These are phyloP conservation scores for Royoungia palumana DNA, from an alignment of 768 basidiomycete species.

Conservation along the genomic window DNA sequence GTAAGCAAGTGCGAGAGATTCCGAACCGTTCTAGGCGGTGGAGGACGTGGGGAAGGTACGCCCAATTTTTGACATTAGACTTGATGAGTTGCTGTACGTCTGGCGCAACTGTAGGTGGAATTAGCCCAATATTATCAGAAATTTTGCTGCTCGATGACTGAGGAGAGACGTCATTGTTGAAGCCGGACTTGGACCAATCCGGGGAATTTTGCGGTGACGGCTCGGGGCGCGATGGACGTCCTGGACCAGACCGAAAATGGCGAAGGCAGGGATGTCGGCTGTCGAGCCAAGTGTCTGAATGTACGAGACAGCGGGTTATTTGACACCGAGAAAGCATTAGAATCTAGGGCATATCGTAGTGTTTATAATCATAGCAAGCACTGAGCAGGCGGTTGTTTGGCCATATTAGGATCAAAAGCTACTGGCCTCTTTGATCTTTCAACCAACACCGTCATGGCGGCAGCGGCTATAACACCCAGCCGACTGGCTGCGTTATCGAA, in stretches of 20 bases:
- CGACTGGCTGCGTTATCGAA: constrained; percentile 60
- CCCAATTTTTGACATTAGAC: constrained; percentile 40
- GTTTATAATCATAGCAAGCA: neutral
- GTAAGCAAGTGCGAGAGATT: constrained; percentile 38
- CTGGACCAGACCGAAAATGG: constrained; percentile 17
- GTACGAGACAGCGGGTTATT: constrained; percentile 8
- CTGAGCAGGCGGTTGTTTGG: constrained; percentile 22
- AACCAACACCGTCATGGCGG: constrained; percentile 16
- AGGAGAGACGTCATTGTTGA: neutral
- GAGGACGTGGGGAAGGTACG: constrained; percentile 26
- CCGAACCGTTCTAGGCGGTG: constrained; percentile 49
- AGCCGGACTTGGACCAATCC: constrained; percentile 5
- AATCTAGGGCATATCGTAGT: constrained; percentile 1
- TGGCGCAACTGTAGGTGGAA: neutral
- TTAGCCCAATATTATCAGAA: neutral
- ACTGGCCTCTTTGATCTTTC: constrained; percentile 2
- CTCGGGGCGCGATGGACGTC: neutral
- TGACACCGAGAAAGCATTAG: constrained; percentile 25
- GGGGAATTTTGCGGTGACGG: neutral
- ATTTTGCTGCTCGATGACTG: constrained; percentile 1
- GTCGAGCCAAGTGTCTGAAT: constrained; percentile 18
- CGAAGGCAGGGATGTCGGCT: constrained; percentile 17
- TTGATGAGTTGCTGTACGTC: constrained; percentile 32
- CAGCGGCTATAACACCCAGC: constrained; percentile 42
- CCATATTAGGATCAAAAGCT: constrained; percentile 28